phyloP scores from a whole-genome alignment of 148 eudicot genomes.

The Heliosperma pusillum region DNA sequence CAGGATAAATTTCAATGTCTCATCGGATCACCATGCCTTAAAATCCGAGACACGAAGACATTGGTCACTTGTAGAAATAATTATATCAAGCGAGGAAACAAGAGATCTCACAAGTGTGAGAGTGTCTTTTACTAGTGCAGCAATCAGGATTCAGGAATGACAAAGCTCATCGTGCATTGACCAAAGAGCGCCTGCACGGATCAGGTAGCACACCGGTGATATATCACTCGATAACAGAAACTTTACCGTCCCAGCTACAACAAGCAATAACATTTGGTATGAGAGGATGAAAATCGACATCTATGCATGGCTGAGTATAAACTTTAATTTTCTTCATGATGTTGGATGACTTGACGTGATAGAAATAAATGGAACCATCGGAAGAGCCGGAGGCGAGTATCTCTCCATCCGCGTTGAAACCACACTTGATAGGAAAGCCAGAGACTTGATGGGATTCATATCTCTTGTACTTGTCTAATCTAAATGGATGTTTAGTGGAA shows the following conservation, averaged over 20 bases:
- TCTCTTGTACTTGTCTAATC: conserved; percentile 74
- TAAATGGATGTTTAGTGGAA: conserved; percentile 68
- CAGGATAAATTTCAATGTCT: too few species aligned
- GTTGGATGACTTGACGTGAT: conserved; percentile 46
- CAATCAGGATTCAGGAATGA: background rate
- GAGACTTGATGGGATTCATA: conserved; percentile 66
- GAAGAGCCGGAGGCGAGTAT: conserved; percentile 71
- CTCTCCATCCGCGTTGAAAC: conserved; percentile 64
- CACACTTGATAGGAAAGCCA: conserved; percentile 78
- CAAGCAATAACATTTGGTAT: conserved; percentile 61
- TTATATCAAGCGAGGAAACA: too few species aligned
- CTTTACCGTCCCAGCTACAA: conserved; percentile 65
- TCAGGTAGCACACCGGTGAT: background rate
- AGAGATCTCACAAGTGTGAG: background rate
- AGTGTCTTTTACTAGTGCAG: background rate
- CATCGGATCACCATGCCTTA: too few species aligned
- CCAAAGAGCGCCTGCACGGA: background rate
- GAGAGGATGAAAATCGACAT: conserved; percentile 64
- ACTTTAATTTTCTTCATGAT: conserved; percentile 51
- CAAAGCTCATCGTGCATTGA: background rate
- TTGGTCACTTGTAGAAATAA: too few species aligned
- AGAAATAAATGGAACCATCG: conserved; percentile 65
- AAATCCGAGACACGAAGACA: background rate
- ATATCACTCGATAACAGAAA: conserved; percentile 44
- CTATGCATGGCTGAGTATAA: conserved; percentile 61